Percentiles rank a stretch among this genome's conserved stretches.
These are phyloP conservation scores for Fusarium torulosum DNA, from an alignment of 2,329 filamentous ascomycete genomes.

Conservation along the genomic window DNA sequence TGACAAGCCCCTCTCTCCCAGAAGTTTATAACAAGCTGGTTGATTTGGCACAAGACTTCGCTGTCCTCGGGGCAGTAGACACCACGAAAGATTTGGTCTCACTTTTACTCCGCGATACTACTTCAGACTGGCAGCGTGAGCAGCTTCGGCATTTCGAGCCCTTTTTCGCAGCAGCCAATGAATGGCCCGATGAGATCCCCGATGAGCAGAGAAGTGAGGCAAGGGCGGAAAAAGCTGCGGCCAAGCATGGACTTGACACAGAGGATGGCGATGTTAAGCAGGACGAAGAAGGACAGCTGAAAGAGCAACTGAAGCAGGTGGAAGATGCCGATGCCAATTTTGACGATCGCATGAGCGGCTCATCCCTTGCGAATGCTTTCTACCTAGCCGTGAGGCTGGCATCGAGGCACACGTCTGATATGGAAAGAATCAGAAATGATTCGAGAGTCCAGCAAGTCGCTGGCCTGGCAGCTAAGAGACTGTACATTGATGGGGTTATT, in stretches of 20 bases:
- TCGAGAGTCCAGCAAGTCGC: conserved; percentile 27
- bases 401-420: conserved; percentile 9
- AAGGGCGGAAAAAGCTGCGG: background rate
- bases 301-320: background rate
- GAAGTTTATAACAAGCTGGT: conserved; percentile 23
- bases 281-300: conserved; percentile 3
- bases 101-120: conserved; percentile 34
- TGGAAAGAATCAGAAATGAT: conserved; percentile 19
- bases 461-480: background rate
- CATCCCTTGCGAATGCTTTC: conserved; percentile 13
- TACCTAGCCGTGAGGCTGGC: conserved; percentile 16
- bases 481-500: conserved; percentile 10
- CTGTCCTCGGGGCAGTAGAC: conserved; percentile 31
- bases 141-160: conserved; percentile 18
- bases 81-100: conserved; percentile 29
- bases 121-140: conserved; percentile 33
- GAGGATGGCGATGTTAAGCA: background rate
- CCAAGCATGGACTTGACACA: background rate
- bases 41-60: conserved; percentile 36
- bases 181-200: conserved; percentile 36
- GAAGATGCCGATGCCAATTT: background rate
- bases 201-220: conserved; percentile 6
- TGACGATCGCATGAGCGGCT: background rate
- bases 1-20: conserved; percentile 19
- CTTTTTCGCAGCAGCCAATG: conserved; percentile 30